Evolutionary conservation across 2,329 filamentous ascomycete genomes (phyloP).

Genomic region (Fusarium domesticum): DNA sequence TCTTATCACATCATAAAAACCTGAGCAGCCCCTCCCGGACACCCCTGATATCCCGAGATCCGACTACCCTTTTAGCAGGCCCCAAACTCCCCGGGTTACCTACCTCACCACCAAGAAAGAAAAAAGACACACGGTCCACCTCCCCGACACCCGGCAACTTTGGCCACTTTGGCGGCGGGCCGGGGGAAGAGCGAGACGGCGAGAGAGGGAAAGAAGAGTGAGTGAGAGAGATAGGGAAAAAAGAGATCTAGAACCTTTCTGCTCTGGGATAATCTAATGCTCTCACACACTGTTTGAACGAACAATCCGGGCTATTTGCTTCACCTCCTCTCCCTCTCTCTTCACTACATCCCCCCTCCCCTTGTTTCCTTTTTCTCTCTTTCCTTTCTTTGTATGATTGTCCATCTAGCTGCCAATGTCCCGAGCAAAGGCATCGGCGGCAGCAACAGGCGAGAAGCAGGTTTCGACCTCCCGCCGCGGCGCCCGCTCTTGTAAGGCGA

Average conservation of each 20-base stretch:
- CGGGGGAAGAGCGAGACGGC: not conserved
- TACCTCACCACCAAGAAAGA: not conserved
- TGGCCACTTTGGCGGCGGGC: not conserved
- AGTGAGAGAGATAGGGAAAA: not conserved
- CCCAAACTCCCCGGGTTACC: not conserved
- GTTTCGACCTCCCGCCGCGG: constrained; percentile 14
- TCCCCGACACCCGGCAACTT: not conserved
- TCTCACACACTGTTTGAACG: not conserved
- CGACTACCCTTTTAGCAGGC: not conserved
- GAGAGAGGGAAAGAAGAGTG: no score
- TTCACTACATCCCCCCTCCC: not conserved
- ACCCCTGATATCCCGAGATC: not conserved
- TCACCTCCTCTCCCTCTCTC: not conserved
- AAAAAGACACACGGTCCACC: not conserved
- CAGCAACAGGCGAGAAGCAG: constrained; percentile 13
- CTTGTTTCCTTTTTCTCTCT: no score
- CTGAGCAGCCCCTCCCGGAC: not conserved
- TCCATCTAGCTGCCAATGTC: not conserved
- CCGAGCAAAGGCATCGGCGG: constrained; percentile 7
- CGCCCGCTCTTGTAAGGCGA: constrained; percentile 27
- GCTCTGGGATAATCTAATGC: not conserved
- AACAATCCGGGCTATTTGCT: not conserved
- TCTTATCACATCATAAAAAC: not conserved
- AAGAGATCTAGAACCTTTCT: not conserved
- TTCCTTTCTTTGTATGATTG: not conserved